A percentile compares a stretch with the other conserved stretches of the same genome.
Evolutionary conservation across 257 asterid genomes (phyloP).

Genomic region (Prunella vulgaris): DNA sequence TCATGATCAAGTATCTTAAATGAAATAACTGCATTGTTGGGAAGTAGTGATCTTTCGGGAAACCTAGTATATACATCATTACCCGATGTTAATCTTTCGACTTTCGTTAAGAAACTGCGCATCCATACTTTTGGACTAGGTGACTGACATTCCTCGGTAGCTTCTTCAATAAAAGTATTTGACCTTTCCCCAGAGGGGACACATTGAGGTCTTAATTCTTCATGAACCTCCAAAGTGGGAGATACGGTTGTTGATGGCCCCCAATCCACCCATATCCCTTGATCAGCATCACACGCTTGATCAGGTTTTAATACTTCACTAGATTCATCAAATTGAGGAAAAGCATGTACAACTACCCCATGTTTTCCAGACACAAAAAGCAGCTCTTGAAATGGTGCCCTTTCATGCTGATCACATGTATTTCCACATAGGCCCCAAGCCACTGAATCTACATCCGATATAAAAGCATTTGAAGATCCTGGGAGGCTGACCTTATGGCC

Average conservation of each 20-base stretch:
- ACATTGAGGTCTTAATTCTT: no score
- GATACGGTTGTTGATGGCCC: conserved; percentile 50
- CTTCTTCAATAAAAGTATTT: no score
- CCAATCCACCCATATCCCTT: conserved; percentile 88
- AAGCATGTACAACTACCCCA: conserved; percentile 83
- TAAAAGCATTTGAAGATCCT: conserved; percentile 39
- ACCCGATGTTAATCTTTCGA: conserved; percentile 48
- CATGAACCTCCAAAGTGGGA: conserved; percentile 25
- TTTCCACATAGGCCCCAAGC: conserved; percentile 80
- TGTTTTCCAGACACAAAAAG: conserved; percentile 75
- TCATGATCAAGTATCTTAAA: conserved; percentile 61
- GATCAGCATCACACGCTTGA: conserved; percentile 40
- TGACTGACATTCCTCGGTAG: conserved; percentile 35
- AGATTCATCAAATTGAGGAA: conserved; percentile 38
- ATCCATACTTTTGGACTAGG: conserved; percentile 54
- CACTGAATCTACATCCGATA: conserved; percentile 69
- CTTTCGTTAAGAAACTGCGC: conserved; percentile 59
- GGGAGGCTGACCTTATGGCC: conserved; percentile 28
- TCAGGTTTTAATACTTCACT: conserved; percentile 30
- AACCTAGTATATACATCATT: conserved; percentile 50
- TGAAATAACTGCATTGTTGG: conserved; percentile 51
- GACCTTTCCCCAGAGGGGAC: no score
- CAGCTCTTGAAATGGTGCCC: conserved; percentile 50
- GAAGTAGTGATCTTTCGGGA: conserved; percentile 49
- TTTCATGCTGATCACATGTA: conserved; percentile 49